These are phyloP conservation scores for Ceratobasidium sp. DNA, from an alignment of 1,284 basidiomycete species.

Conservation along the genomic window DNA sequence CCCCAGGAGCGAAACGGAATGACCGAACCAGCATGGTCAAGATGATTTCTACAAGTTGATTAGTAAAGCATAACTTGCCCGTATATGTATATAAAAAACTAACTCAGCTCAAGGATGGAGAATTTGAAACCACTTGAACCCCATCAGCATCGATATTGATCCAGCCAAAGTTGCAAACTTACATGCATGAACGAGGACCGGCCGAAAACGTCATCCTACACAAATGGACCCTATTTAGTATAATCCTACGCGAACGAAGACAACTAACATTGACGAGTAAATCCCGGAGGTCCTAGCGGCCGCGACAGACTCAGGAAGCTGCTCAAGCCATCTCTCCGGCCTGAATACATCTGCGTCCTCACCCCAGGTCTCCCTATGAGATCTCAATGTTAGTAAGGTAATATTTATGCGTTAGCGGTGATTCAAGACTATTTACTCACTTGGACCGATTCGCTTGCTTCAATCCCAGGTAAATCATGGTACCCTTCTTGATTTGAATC, in stretches of 20 bases:
- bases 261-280: constrained; percentile 14
- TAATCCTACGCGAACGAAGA: background rate
- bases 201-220: constrained; percentile 14
- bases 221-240: background rate
- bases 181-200: constrained; percentile 13
- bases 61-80: background rate
- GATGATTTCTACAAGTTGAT: constrained; percentile 2
- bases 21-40: background rate
- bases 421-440: background rate
- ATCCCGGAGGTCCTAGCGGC: constrained; percentile 1
- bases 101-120: constrained; percentile 21
- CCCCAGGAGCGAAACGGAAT: constrained; percentile 7
- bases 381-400: background rate
- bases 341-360: constrained; percentile 16
- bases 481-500: constrained; percentile 14
- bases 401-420: background rate
- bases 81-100: background rate
- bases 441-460: constrained; percentile 1
- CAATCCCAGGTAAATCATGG: background rate
- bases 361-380: constrained; percentile 21
- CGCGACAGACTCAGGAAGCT: background rate
- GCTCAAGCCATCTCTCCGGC: constrained; percentile 21
- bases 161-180: background rate
- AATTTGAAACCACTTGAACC: constrained; percentile 26
- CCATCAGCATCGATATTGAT: background rate